Base-by-base conservation (phyloP, 1,284 basidiomycete species). In the Heterobasidion irregulare region DNA sequence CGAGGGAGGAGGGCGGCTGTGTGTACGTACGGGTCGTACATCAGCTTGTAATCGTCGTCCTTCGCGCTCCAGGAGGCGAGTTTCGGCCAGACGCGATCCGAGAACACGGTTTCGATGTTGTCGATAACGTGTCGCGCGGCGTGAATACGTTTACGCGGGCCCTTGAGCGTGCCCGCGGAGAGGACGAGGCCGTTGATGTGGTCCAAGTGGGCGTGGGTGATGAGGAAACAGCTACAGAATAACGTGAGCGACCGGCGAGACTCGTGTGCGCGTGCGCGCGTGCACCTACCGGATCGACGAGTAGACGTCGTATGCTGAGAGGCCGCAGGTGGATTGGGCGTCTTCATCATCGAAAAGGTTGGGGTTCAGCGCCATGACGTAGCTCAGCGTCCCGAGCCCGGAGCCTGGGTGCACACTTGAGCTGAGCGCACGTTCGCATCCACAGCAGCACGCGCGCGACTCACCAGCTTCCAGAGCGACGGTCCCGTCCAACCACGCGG, bases 181-280 rank as follows among this genome's bases (percentile, higher is more conserved):
- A 94, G 70, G 41, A 92, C 78, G 26, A 93, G 75, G 53, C 88
- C 83, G 59, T 75, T 80, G 58, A 92, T 78, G 66, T 94, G 92
- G 70, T 94, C 91, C 26, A 94, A 70, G 66, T 94, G 91, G 2
- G 86, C 83, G 68, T 93, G 91, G 5, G 86, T 86, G 61, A 93
- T 74, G 55, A 93, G 75, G 62, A 84, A 92, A 57, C 79, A 83
- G 57, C 87, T 86, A 64, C 8, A 55, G 38, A 19, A 3, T 36
- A 52, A 38, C 46, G 16, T 18, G 41, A 36, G n/a, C 34, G 44
- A n/a, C 26, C 18, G 43, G 26, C 18, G 33, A 9, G 41, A 38
- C 33, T 5, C 46, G 6, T 16, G 18, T 47, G n/a, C 44, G 50
- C 43, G 47, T 32, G 34, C 10, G 44, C 19, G 36, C 36, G 52